phyloP scores from a whole-genome alignment of 2,329 filamentous ascomycete species.

The Trichoderma pleuroti region DNA sequence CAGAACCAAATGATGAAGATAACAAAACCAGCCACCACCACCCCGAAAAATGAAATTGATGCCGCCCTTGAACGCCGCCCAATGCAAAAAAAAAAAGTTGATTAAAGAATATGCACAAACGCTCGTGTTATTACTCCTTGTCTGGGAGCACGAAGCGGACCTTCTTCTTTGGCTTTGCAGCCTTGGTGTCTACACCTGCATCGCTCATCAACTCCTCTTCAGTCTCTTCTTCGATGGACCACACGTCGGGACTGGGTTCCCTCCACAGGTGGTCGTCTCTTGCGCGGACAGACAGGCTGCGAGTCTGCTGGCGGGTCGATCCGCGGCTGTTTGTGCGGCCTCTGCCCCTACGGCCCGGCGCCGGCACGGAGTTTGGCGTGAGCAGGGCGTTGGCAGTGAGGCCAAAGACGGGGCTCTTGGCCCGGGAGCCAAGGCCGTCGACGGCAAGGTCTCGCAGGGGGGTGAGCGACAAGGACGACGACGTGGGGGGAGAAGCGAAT shows the following conservation, averaged over 20 bases:
- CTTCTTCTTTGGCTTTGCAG: constrained; percentile 52
- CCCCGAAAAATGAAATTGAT: not conserved
- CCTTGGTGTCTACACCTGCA: constrained; percentile 33
- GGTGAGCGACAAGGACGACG: constrained; percentile 38
- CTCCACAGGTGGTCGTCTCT: constrained; percentile 49
- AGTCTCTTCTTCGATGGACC: constrained; percentile 57
- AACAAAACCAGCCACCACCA: not conserved
- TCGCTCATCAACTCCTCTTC: constrained; percentile 48
- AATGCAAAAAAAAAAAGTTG: constrained; percentile 23
- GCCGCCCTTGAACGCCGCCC: constrained; percentile 21
- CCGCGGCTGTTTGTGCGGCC: constrained; percentile 32
- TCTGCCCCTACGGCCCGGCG: constrained; percentile 10
- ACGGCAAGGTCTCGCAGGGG: constrained; percentile 43
- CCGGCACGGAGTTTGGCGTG: constrained; percentile 20
- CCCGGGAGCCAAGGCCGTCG: constrained; percentile 32
- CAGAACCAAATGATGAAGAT: constrained; percentile 5
- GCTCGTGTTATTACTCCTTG: constrained; percentile 31
- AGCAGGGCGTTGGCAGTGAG: constrained; percentile 31
- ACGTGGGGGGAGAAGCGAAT: constrained; percentile 45
- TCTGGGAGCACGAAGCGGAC: constrained; percentile 53
- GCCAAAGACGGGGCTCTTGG: constrained; percentile 33
- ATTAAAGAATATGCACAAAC: not conserved
- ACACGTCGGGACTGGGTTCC: constrained; percentile 57
- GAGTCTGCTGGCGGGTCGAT: constrained; percentile 28
- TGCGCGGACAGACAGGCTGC: constrained; percentile 31